Percentiles rank a stretch among this genome's conserved stretches.
These are phyloP conservation scores for Neoboletus subvelutipes DNA, from an alignment of 768 basidiomycete species.

Conservation along the genomic window DNA sequence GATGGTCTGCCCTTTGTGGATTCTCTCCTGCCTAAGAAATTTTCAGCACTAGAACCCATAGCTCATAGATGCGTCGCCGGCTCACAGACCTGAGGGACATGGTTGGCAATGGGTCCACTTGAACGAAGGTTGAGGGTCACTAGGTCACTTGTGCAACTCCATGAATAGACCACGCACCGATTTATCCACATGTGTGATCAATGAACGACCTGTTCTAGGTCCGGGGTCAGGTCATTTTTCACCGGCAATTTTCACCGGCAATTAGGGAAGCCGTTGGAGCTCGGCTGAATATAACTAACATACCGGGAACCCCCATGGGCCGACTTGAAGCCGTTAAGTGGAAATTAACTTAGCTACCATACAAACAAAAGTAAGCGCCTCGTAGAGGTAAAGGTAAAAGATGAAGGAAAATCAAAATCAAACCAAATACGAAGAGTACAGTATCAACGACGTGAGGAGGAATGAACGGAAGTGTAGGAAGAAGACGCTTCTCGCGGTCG, in stretches of 20 bases:
- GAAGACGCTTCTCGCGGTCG: no score
- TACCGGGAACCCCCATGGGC: neutral
- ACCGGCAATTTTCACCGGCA: conserved; percentile 9
- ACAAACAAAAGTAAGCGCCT: no score
- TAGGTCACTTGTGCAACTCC: conserved; percentile 2
- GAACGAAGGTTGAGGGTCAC: neutral
- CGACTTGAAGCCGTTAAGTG: neutral
- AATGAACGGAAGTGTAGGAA: no score
- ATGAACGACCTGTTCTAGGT: neutral
- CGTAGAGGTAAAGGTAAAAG: no score
- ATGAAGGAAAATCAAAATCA: no score
- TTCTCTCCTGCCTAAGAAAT: neutral
- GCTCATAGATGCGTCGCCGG: neutral
- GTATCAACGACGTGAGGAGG: no score
- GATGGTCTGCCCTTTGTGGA: neutral
- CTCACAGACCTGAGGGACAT: conserved; percentile 16
- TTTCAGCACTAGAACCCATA: neutral
- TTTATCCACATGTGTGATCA: neutral
- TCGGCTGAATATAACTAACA: neutral
- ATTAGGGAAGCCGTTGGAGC: neutral
- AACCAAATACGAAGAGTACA: no score
- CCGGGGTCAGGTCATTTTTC: neutral
- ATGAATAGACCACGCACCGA: conserved; percentile 3
- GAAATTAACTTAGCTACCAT: neutral
- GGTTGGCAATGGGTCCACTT: neutral